Base-by-base conservation (phyloP, 2,329 filamentous ascomycete genomes). In the Pestalotiopsis sp. region DNA sequence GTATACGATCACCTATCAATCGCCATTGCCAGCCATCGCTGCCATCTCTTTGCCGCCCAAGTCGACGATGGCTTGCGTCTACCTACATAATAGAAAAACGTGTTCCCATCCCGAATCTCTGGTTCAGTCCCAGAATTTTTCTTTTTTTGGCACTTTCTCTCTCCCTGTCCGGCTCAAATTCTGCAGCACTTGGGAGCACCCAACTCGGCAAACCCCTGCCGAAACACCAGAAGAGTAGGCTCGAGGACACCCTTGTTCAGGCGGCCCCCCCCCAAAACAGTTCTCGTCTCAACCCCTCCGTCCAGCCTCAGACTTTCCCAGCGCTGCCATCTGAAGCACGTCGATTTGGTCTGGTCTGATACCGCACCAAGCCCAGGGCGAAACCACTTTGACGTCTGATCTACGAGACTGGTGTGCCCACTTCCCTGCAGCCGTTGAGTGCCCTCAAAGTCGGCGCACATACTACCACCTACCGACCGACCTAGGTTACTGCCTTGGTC, bases 361-460 rank as follows among this genome's bases (percentile, higher is more conserved):
- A 81, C 80, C 75, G 74, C 71, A 75, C 73, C 71, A 70, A 74
- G 73, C 10, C 69, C 69, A 74, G 73, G 76, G 73, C 82, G 81
- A 85, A 84, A 85, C 82, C 72, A 68, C 72, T 76, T 81, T 78
- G 76, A 79, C 80, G 82, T 84, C 81, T 84, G 80, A 81, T 82
- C 79, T 77, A 44, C 66, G 11, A 24, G 17, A 38, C 20, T 26
- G 7, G 35, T 38, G 35, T 48, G 58, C 44, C 39, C 30, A 38
- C 65, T 57, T 69, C 48, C 66, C 62, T 62, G 61, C 63, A 63
- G 48, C 66, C 57, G 17, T 59, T 35, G 52, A 59, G 38, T 26
- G 24, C 20, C 17, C n/a, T 38, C 35, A 13, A 26, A 30, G 55
- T 30, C 20, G 30, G 30, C 30, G 30, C 44, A 24, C 39, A 44